Evolutionary conservation across 768 basidiomycete genomes (phyloP), one percentile per base, ranked within the genome.

Genomic region (Hygrophorus pudorinus): DNA sequence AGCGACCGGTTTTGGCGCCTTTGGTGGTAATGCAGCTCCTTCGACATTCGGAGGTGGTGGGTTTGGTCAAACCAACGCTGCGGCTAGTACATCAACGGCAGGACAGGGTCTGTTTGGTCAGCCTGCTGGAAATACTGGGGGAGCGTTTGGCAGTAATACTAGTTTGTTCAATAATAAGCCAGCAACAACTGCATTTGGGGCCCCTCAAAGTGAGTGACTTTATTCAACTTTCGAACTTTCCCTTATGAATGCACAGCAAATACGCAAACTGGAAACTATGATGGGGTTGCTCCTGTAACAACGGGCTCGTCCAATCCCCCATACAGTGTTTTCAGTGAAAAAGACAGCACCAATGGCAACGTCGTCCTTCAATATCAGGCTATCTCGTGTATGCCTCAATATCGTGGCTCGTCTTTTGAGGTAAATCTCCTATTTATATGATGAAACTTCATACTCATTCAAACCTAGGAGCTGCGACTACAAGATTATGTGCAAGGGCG

Each of bases 401-500:
- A 91, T 57, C 63, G 72, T 47, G 81, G 83, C 33, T 79, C 74
- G 48, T 92, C 88, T 16, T 75, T 86, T 49, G 89, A 82, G 71
- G 86, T 79, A 51, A 39, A 67, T 66, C 34, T 47, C 46, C 38
- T 31, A 45, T 35, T 43, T 30, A 12, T 17, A 38, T 11, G 20
- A 21, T 31, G 18, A 14, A 14, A 41, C 30, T 18, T 20, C 29
- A 24, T 6, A 16, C n/a, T 16, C 53, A 49, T 41, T 27, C 21
- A 12, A 10, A 45, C 3, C 48, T n/a, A 86, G 83, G 85, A 88
- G 71, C 59, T 87, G 30, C 78, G 84, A 37, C 44, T 74, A 17
- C 83, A 87, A 74, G 85, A 88, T 56, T 87, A 88, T 48, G 60
- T 67, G 17, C 81, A 85, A 56, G 76, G 75, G 40, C 75, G 85